Base-by-base conservation (phyloP, 1,139 yeast species). In the Suhomyces choctaworum region DNA sequence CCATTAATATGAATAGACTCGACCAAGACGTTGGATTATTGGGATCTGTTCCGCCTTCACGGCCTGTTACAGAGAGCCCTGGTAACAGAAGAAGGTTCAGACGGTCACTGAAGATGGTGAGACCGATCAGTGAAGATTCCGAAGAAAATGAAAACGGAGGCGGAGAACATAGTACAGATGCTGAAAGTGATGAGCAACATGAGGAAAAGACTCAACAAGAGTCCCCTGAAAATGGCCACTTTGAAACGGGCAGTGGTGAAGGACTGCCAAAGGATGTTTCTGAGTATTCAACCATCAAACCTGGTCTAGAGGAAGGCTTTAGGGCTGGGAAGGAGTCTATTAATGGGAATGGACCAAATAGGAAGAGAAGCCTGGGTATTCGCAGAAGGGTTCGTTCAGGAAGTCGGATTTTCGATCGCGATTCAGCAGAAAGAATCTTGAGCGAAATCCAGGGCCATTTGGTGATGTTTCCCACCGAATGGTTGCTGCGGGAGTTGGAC, bases 391-490 rank as follows among this genome's bases (percentile, higher is more conserved):
- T 66, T 9, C 72, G 73, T 30, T 52, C 58, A n/a, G 71, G 72
- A 20, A 77, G 74, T 32, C 66, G 76, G 28, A 78, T 89, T 2
- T 83, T 78, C 51, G 94, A 84, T 40, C 73, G 85, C 34, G 81
- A 76, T 29, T 78, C 92, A 2, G 95, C 97, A 0, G 90, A 83
- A 48, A 66, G 81, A 44, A 66, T 89, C 29, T 66, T 92, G 46
- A 70, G 70, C 34, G 82, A 87, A 40, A 70, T 92, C n/a, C 84
- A 82, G 40, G 99, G 99, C 3, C 85, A 92, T 54, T 64, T 94
- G 51, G 97, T 94, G 4, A 56, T 82, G 17, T 92, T 90, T 69
- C 97, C 98, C 0, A 73, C 87, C 0, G 90, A 88, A 42, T 94
- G 98, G 98, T 71, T 94, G 33, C 69, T 78, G 51, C 76, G 81